Base-by-base conservation (phyloP, 345 rosid species). In the Cardamine resedifolia region DNA sequence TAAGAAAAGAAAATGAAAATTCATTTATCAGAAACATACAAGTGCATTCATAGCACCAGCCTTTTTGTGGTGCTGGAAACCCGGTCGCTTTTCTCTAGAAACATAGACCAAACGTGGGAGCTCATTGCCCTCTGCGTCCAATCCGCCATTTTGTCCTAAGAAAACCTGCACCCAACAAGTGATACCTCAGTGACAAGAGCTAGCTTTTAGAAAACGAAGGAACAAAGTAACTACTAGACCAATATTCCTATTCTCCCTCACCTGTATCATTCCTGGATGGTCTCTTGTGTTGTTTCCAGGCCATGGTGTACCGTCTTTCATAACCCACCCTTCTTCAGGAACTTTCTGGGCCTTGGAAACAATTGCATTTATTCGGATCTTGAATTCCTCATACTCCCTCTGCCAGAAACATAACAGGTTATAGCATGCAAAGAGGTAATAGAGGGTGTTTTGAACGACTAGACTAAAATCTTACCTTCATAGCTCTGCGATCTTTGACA, bases 211-310 rank as follows among this genome's bases (percentile, higher is more conserved):
- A 23, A 21, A 60, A 45, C 18, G 45, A 7, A 26, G 5, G 44
- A 34, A 27, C 7, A 27, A 47, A 23, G 7, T 41, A n/a, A 39
- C n/a, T 6, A 60, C 28, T 8, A 51, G 11, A 62, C 30, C 19
- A 23, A 7, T n/a, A 24, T 41, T 10, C 39, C 39, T 18, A 11
- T 23, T 55, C 20, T 62, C 57, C 60, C 58, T 78, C 58, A 90
- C 98, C 96, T 93, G 97, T 57, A 93, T 93, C 98, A 93, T 93
- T 77, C 98, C 96, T 12, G 98, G 98, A 86, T 93, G 98, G 64
- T 93, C 98, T 71, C 97, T 85, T 48, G 80, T 86, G 82, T 93
- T 93, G 80, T 93, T 93, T 76, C 98, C 98, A 58, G 94, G 98
- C 98, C 98, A 92, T 3, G 98, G 98, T 3, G 96, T 92, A 60